Percentiles rank a stretch among this genome's conserved stretches.
These are phyloP conservation scores for Fusarium annulatum DNA, from an alignment of 2,329 filamentous ascomycete genomes.

Conservation along the genomic window DNA sequence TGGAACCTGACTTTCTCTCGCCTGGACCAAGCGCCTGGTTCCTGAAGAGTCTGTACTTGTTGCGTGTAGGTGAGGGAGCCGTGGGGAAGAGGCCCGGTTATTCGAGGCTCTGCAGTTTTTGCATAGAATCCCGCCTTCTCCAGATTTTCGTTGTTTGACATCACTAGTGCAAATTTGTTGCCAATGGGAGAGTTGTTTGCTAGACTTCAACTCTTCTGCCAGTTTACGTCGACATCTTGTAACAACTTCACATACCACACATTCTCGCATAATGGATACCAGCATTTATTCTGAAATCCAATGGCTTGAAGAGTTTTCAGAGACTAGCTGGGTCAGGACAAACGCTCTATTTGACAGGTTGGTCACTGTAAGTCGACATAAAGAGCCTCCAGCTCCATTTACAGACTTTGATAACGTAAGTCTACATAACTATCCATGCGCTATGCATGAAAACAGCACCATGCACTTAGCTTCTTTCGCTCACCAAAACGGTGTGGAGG, in stretches of 20 bases:
- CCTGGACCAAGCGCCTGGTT: slow-evolving; percentile 47
- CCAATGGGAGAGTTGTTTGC: slow-evolving; percentile 21
- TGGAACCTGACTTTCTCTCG: slow-evolving; percentile 16
- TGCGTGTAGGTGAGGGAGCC: background rate
- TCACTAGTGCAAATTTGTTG: slow-evolving; percentile 34
- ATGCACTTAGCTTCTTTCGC: slow-evolving; percentile 32
- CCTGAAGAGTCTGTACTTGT: slow-evolving; percentile 34
- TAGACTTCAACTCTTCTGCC: slow-evolving; percentile 13
- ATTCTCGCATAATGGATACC: background rate
- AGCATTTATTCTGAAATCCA: background rate
- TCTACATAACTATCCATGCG: slow-evolving; percentile 32
- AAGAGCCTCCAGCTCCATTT: slow-evolving; percentile 19
- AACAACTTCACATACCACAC: background rate
- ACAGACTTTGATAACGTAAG: slow-evolving; percentile 37
- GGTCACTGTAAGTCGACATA: slow-evolving; percentile 20
- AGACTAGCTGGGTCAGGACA: background rate
- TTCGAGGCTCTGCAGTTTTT: slow-evolving; percentile 50
- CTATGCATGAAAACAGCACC: slow-evolving; percentile 32
- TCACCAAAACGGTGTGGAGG: slow-evolving; percentile 33
- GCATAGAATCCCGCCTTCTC: slow-evolving; percentile 30
- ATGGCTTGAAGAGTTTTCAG: background rate
- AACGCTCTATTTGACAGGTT: slow-evolving; percentile 7
- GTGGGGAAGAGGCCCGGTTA: slow-evolving; percentile 47
- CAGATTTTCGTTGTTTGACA: slow-evolving; percentile 38
- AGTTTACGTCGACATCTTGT: slow-evolving; percentile 2